Percentiles rank a stretch among this genome's conserved stretches.
Conservation (phyloP, 2,329 filamentous ascomycete genomes). For the Thermothelomyces thermophilus region DNA sequence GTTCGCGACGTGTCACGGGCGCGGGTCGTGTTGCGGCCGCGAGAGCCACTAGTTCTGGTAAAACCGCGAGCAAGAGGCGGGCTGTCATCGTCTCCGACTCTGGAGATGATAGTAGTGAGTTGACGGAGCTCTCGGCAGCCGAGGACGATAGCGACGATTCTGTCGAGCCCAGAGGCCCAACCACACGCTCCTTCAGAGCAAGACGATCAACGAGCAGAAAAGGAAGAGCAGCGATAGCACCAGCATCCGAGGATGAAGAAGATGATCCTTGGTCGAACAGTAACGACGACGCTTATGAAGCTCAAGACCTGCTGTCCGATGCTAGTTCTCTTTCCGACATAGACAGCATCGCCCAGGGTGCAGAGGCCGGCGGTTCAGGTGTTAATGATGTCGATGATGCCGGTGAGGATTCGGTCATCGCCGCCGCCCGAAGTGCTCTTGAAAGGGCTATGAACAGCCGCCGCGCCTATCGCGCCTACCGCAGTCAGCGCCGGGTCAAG, state of each 20-base stretch:
- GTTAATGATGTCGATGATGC: constrained; percentile 33
- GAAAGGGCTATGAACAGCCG: constrained; percentile 24
- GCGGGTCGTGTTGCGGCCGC: background rate
- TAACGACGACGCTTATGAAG: constrained; percentile 6
- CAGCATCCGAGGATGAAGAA: constrained; percentile 7
- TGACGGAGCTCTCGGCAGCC: background rate
- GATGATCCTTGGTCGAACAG: background rate
- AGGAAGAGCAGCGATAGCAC: background rate
- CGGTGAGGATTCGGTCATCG: constrained; percentile 20
- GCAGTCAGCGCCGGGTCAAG: constrained; percentile 27
- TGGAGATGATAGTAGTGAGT: constrained; percentile 3
- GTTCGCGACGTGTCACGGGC: background rate
- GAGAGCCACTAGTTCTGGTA: background rate
- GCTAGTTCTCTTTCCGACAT: constrained; percentile 1
- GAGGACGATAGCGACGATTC: constrained; percentile 14
- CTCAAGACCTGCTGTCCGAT: constrained; percentile 5
- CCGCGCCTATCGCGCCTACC: constrained; percentile 31
- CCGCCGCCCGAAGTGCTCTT: background rate
- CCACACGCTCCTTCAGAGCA: background rate
- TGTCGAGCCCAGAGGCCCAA: background rate
- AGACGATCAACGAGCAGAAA: background rate
- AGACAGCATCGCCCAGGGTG: constrained; percentile 5
- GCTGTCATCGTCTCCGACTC: constrained; percentile 12
- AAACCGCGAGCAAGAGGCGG: constrained; percentile 5
- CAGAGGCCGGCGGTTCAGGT: constrained; percentile 18